These are phyloP conservation scores for Anthracocystis setariae DNA, from an alignment of 1,284 basidiomycete genomes.

Conservation along the genomic window DNA sequence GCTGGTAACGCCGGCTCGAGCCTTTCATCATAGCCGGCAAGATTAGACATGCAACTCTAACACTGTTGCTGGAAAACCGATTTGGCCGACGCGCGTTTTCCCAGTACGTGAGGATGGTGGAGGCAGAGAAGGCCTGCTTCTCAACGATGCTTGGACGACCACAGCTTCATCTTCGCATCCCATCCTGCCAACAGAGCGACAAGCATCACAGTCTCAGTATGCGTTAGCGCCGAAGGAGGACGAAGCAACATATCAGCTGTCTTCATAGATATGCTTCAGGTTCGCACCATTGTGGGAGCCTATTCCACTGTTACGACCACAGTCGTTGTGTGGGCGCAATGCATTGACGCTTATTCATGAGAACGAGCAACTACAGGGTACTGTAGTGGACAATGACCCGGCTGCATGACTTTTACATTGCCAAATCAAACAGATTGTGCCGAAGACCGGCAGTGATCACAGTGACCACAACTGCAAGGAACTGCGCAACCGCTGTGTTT, in stretches of 20 bases:
- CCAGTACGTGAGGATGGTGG: too few species aligned
- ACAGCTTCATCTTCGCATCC: not conserved
- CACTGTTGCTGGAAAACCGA: too few species aligned
- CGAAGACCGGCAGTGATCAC: constrained; percentile 23
- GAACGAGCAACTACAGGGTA: constrained; percentile 43
- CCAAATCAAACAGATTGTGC: constrained; percentile 43
- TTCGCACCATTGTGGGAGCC: constrained; percentile 40
- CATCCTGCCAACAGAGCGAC: too few species aligned
- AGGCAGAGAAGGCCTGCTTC: too few species aligned
- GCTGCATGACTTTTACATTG: constrained; percentile 35
- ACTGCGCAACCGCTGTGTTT: constrained; percentile 39
- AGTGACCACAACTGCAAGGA: constrained; percentile 26
- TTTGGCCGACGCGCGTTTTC: too few species aligned
- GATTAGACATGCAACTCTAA: too few species aligned
- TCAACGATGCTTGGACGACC: too few species aligned
- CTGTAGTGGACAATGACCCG: constrained; percentile 27
- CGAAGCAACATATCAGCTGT: constrained; percentile 31
- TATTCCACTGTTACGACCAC: constrained; percentile 33
- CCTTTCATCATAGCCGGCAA: too few species aligned
- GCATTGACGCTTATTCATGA: constrained; percentile 42
- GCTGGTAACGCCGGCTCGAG: too few species aligned
- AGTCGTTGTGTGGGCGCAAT: constrained; percentile 33
- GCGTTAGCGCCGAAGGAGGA: too few species aligned
- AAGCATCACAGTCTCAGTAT: too few species aligned
- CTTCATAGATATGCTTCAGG: constrained; percentile 35